phyloP scores from a whole-genome alignment of 2,329 filamentous ascomycete genomes.

The Pseudocercospora fijiensis region DNA sequence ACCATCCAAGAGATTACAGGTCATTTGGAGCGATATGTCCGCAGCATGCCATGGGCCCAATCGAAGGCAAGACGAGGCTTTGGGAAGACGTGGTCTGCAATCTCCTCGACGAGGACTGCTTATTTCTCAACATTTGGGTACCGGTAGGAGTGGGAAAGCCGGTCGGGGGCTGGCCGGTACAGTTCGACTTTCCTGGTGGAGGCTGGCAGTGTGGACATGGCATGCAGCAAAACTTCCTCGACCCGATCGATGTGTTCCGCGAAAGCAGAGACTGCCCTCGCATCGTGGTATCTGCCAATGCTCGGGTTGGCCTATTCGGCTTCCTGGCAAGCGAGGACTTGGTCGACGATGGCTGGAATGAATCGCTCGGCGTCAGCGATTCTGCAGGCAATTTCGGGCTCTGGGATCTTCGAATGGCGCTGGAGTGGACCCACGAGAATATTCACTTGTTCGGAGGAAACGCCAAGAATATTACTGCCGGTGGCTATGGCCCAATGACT shows the following conservation, averaged over 20 bases:
- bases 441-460: slow-evolving; percentile 53
- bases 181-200: slow-evolving; percentile 19
- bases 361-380: slow-evolving; percentile 10
- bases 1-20: slow-evolving; percentile 20
- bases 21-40: slow-evolving; percentile 23
- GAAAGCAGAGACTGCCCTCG: slow-evolving; percentile 19
- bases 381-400: slow-evolving; percentile 50
- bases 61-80: slow-evolving; percentile 8
- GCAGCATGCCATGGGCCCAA: slow-evolving; percentile 11
- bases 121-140: slow-evolving; percentile 25
- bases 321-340: slow-evolving; percentile 43
- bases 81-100: slow-evolving; percentile 17
- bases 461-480: slow-evolving; percentile 52
- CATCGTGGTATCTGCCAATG: slow-evolving; percentile 38
- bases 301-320: slow-evolving; percentile 41
- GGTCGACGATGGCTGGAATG: slow-evolving; percentile 25
- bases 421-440: slow-evolving; percentile 56
- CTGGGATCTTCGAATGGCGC: slow-evolving; percentile 56
- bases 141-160: slow-evolving; percentile 21
- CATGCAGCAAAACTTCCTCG: slow-evolving; percentile 21
- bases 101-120: slow-evolving; percentile 23
- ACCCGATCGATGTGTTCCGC: slow-evolving; percentile 24
- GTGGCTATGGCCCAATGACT: slow-evolving; percentile 37
- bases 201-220: slow-evolving; percentile 16
- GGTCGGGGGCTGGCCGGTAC: slow-evolving; percentile 22